Conservation (phyloP, 352 stramenopile species). For the Pythium aristosporum region DNA sequence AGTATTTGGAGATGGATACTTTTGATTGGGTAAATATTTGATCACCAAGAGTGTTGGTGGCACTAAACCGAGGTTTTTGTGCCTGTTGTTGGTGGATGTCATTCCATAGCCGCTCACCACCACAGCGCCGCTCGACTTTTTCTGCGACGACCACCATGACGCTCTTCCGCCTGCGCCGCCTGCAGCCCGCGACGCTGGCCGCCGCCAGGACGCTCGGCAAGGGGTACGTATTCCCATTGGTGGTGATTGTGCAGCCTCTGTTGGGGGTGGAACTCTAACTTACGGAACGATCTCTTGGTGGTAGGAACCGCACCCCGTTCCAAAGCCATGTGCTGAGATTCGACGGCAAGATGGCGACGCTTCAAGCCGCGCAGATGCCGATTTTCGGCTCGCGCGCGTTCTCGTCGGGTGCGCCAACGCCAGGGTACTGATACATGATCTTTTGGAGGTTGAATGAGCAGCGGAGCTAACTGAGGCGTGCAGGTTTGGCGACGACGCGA, state of each 20-base stretch:
- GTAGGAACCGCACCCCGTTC: constrained; percentile 25
- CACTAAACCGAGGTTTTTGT: constrained; percentile 26
- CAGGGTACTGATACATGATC: constrained; percentile 34
- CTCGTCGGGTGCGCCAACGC: constrained; percentile 48
- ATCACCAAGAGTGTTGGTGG: constrained; percentile 11
- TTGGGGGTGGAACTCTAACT: background rate
- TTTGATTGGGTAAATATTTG: constrained; percentile 11
- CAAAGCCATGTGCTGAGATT: constrained; percentile 38
- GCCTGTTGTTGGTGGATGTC: constrained; percentile 25
- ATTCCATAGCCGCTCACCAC: background rate
- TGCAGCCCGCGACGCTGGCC: constrained; percentile 46
- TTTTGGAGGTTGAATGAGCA: background rate
- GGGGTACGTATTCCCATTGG: constrained; percentile 15
- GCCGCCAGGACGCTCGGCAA: constrained; percentile 25
- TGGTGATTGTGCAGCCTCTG: background rate
- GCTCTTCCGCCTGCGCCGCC: constrained; percentile 60
- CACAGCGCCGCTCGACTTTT: background rate
- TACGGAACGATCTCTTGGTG: background rate
- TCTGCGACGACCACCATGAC: constrained; percentile 37
- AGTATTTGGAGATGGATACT: background rate
- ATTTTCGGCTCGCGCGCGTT: constrained; percentile 53
- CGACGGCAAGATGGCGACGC: constrained; percentile 38
- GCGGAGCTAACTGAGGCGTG: constrained; percentile 7
- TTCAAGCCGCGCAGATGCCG: constrained; percentile 50
- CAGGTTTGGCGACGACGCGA: constrained; percentile 43